A percentile compares a stretch with the other conserved stretches of the same genome.
Evolutionary conservation across 805 yeast species (phyloP).

Genomic region (Candida michaelii): DNA sequence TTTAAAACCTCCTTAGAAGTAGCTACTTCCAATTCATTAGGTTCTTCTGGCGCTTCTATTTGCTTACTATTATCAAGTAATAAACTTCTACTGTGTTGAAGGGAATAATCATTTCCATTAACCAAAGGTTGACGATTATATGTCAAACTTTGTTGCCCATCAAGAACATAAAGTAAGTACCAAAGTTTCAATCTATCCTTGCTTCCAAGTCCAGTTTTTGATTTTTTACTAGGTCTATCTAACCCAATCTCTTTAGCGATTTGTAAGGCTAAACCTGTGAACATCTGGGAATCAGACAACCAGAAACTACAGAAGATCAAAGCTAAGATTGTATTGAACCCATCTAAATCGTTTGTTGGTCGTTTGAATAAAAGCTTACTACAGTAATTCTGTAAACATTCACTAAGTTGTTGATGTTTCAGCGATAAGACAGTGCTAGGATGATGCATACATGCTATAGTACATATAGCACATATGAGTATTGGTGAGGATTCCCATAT

Average conservation of each 20-base stretch:
- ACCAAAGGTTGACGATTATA: conserved; percentile 58
- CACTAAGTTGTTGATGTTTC: conserved; percentile 28
- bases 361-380: conserved; percentile 33
- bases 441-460: conserved; percentile 64
- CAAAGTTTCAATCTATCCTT: conserved; percentile 57
- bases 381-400: conserved; percentile 34
- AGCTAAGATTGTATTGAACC: conserved; percentile 61
- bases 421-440: conserved; percentile 33
- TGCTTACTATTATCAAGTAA: conserved; percentile 20
- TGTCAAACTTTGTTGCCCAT: conserved; percentile 67
- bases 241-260: conserved; percentile 56
- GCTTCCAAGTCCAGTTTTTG: conserved; percentile 13
- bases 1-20: no score
- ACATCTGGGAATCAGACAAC: conserved; percentile 64
- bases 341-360: conserved; percentile 46
- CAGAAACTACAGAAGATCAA: conserved; percentile 67
- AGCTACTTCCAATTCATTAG: no score
- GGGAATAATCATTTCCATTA: conserved; percentile 44
- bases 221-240: conserved; percentile 27
- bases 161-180: conserved; percentile 64
- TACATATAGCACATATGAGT: conserved; percentile 57
- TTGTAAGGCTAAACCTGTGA: conserved; percentile 67
- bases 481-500: conserved; percentile 59
- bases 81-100: conserved; percentile 42
- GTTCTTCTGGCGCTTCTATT: conserved; percentile 3